Evolutionary conservation across 75 land plant species (phyloP).

Genomic region (Pinus albicaulis): DNA sequence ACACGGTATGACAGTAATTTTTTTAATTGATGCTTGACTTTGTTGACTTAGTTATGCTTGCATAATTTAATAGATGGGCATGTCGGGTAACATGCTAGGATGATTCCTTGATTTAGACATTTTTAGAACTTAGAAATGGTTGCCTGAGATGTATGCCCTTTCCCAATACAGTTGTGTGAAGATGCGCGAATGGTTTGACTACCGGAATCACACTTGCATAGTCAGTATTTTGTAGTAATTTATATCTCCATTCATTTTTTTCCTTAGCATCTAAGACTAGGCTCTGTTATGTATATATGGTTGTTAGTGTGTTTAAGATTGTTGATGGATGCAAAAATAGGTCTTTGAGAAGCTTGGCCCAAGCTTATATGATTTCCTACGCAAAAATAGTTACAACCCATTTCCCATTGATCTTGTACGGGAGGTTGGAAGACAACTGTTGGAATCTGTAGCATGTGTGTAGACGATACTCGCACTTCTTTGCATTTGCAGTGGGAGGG

Average conservation of each 20-base stretch:
- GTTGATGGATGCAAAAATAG: slow-evolving; percentile 44
- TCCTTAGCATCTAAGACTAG: not conserved
- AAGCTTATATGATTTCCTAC: too few species aligned
- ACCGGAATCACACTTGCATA: slow-evolving; percentile 3
- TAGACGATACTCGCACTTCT: slow-evolving; percentile 15
- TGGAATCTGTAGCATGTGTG: slow-evolving; percentile 1
- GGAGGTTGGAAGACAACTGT: too few species aligned
- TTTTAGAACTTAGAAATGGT: not conserved
- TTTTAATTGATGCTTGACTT: not conserved
- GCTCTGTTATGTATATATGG: not conserved
- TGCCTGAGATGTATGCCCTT: slow-evolving; percentile 10
- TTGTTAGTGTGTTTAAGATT: not conserved
- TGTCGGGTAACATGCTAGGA: not conserved
- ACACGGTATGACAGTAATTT: slow-evolving; percentile 34
- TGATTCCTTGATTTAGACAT: not conserved
- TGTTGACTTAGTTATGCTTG: not conserved
- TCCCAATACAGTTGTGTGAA: slow-evolving; percentile 11
- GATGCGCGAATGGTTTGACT: too few species aligned
- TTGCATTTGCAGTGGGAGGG: not conserved
- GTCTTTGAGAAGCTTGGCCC: slow-evolving; percentile 40
- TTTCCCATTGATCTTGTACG: too few species aligned
- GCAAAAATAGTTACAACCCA: too few species aligned
- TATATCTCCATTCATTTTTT: slow-evolving; percentile 15
- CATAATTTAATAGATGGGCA: not conserved
- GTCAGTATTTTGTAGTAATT: slow-evolving; percentile 32